phyloP scores from a whole-genome alignment of 495 filamentous ascomycete genomes.

The Chaetomium cochliodes region DNA sequence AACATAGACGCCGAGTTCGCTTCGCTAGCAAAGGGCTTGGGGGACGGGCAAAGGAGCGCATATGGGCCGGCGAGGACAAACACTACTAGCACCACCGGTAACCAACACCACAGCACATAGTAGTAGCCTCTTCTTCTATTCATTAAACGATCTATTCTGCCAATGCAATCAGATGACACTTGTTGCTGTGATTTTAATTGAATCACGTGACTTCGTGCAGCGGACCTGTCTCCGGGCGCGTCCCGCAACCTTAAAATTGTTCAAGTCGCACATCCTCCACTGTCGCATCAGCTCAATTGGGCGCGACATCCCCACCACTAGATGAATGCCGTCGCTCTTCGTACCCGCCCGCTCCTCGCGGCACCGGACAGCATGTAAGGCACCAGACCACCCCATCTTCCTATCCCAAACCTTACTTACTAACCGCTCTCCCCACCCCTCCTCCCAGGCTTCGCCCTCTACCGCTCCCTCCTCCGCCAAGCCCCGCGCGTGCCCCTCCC shows the following conservation, averaged over 20 bases:
- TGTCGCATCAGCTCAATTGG: background rate
- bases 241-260: background rate
- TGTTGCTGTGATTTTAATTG: background rate
- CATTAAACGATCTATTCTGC: background rate
- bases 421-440: background rate
- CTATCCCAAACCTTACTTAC: background rate
- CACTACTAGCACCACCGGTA: background rate
- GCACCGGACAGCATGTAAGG: constrained; percentile 68
- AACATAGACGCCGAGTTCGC: background rate
- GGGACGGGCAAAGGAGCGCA: background rate
- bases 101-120: no score
- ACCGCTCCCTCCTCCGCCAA: constrained; percentile 66
- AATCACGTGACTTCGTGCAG: constrained; percentile 31
- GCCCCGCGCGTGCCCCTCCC: constrained; percentile 50
- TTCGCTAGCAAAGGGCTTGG: background rate
- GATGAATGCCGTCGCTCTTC: constrained; percentile 46
- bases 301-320: constrained; percentile 4
- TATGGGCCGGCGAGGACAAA: background rate
- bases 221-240: background rate
- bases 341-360: constrained; percentile 47
- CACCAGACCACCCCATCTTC: background rate
- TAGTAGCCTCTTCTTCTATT: no score
- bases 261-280: background rate
- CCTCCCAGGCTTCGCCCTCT: constrained; percentile 65
- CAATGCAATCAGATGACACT: background rate